Base-by-base conservation (phyloP, 805 yeast species). In the Jamesozyma lodderae region DNA sequence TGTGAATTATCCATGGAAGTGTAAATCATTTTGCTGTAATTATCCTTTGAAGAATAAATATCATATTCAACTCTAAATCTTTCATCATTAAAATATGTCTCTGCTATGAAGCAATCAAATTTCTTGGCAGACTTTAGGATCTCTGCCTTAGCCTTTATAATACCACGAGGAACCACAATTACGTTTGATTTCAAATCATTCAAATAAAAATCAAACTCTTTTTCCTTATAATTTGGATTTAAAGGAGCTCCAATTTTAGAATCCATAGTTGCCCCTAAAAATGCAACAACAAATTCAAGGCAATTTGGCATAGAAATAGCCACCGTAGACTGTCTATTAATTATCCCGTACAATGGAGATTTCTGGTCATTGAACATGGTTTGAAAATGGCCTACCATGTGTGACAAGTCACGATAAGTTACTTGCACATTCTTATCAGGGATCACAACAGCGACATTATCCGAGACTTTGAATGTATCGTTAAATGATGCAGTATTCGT, bases 191-290 rank as follows among this genome's bases (percentile, higher is more conserved):
- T 62, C 46, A 80, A 59, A 50, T 80, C 87, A 30, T 67, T 71
- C 34, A 81, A 60, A 53, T 79, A 79, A 55, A 78, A 77, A 49
- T 75, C 77, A 52, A 77, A 75, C 57, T 80, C 88, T 24, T 59
- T 47, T 47, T 73, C 70, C 49, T 71, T 77, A 55, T 77, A 79
- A 38, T 68, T 68, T 13, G 84, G 72, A 49, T 80, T 81, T 53
- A 80, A 62, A 11, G 88, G 88, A 1, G 85, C 82, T 16, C 81
- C 81, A 32, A 79, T 64, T 46, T 72, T 64, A 1, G 75, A 71
- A 21, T 73, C 67, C 44, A 72, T 68, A 1, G 83, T 72, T 19
- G 70, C 63, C 2, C 77, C 79, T 17, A 80, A 55, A 51, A 77
- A 80, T 2, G 73, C 60, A 8, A 69, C 67, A 1, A 72, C 67